These are phyloP conservation scores for Cardiospermum halicacabum DNA, from an alignment of 345 rosid species.

Conservation along the genomic window DNA sequence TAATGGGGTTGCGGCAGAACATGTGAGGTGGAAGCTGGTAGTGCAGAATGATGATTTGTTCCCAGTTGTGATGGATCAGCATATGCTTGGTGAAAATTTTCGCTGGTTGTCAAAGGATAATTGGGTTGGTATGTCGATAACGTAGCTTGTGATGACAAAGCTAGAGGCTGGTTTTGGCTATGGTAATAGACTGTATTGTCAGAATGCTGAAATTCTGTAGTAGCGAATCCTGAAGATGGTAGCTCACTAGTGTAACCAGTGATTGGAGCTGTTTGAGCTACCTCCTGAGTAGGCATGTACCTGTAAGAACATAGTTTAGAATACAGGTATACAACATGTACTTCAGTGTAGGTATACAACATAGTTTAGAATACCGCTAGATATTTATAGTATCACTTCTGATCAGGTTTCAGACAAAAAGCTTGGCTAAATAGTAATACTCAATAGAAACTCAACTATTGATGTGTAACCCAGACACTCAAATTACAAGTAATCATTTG, in stretches of 20 bases:
- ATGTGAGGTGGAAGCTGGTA: neutral
- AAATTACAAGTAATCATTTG: neutral
- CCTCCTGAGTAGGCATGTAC: neutral
- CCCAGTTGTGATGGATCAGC: neutral
- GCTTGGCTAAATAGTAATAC: neutral
- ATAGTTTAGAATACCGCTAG: neutral
- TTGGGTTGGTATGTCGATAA: too few relatives aligned
- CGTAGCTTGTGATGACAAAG: too few relatives aligned
- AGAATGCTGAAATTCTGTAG: too few relatives aligned
- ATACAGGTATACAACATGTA: neutral
- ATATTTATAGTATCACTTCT: neutral
- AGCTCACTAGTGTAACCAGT: neutral
- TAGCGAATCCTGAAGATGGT: neutral
- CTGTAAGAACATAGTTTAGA: neutral
- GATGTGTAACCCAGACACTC: neutral
- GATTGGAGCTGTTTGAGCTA: neutral
- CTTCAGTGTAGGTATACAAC: too few relatives aligned
- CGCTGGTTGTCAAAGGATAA: too few relatives aligned
- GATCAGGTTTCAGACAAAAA: neutral
- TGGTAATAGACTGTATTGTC: too few relatives aligned
- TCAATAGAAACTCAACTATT: neutral
- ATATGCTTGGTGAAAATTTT: too few relatives aligned
- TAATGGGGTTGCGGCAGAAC: neutral
- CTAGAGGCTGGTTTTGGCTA: too few relatives aligned
- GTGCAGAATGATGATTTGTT: constrained; percentile 3